These are phyloP conservation scores for Endoconidiophora polonica DNA, from an alignment of 2,329 filamentous ascomycete species.

Conservation along the genomic window DNA sequence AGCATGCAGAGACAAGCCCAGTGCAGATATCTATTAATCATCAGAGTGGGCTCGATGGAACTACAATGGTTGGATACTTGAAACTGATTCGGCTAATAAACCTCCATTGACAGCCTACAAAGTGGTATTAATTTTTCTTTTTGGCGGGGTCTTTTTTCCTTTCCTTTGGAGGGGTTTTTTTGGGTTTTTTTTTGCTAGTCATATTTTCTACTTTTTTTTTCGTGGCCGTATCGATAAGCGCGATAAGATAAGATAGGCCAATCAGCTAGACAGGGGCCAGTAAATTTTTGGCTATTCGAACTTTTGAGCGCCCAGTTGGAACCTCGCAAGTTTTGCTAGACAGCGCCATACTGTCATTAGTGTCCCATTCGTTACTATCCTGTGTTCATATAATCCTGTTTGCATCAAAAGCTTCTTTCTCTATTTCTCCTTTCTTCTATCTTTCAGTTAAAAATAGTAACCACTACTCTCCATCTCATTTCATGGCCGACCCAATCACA, in stretches of 20 bases:
- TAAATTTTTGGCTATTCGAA: slow-evolving; percentile 1
- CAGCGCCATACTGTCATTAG: background rate
- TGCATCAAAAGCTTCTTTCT: background rate
- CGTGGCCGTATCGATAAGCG: too few relatives aligned
- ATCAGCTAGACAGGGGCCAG: background rate
- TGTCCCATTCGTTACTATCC: background rate
- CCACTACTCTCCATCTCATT: background rate
- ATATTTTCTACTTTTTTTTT: too few relatives aligned
- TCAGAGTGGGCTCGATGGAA: too few relatives aligned
- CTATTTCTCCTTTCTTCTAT: background rate
- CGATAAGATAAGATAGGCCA: too few relatives aligned
- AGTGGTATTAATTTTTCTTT: background rate
- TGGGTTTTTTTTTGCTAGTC: too few relatives aligned
- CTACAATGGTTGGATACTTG: too few relatives aligned
- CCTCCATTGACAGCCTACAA: too few relatives aligned
- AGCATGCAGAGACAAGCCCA: too few relatives aligned
- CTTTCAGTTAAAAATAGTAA: background rate
- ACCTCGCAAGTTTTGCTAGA: background rate
- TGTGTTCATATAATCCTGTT: background rate
- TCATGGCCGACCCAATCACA: slow-evolving; percentile 8
- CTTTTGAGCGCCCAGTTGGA: too few relatives aligned
- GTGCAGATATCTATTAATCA: too few relatives aligned
- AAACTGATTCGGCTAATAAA: too few relatives aligned
- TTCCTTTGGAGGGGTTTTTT: too few relatives aligned
- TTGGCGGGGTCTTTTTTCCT: slow-evolving; percentile 9